phyloP scores from a whole-genome alignment of 2,329 filamentous ascomycete genomes.

The Ceratocystis lukuohia region DNA sequence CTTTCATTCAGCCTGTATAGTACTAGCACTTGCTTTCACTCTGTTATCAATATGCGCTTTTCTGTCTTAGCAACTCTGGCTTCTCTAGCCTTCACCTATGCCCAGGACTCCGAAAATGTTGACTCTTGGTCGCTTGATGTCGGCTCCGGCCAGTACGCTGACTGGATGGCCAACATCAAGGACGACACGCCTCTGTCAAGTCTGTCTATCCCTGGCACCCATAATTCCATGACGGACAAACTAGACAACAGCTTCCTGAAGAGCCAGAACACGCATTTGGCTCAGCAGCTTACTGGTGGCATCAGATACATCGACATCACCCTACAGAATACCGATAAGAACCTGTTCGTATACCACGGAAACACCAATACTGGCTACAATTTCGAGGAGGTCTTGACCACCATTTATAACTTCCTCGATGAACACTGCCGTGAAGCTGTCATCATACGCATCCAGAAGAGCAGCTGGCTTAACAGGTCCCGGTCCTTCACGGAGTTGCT shows the following conservation, averaged over 20 bases:
- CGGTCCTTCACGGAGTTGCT: background rate
- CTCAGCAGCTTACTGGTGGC: background rate
- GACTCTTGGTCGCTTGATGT: too few relatives aligned
- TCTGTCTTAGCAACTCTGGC: too few relatives aligned
- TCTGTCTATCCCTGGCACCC: background rate
- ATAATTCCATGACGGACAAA: background rate
- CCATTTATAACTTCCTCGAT: background rate
- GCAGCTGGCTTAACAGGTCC: background rate
- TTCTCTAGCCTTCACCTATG: too few relatives aligned
- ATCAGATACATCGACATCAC: background rate
- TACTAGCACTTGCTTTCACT: too few relatives aligned
- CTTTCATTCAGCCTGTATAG: too few relatives aligned
- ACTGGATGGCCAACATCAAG: background rate
- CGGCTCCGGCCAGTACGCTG: too few relatives aligned
- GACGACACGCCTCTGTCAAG: background rate
- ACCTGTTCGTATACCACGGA: background rate
- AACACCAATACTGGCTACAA: background rate
- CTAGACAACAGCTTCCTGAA: background rate
- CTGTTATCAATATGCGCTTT: too few relatives aligned
- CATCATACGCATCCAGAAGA: background rate
- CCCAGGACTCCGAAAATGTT: too few relatives aligned
- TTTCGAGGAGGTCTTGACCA: background rate
- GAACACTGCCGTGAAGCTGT: background rate
- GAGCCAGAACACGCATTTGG: background rate
- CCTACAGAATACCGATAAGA: background rate